phyloP scores from a whole-genome alignment of 768 basidiomycete genomes.

The Naematelia encephala region DNA sequence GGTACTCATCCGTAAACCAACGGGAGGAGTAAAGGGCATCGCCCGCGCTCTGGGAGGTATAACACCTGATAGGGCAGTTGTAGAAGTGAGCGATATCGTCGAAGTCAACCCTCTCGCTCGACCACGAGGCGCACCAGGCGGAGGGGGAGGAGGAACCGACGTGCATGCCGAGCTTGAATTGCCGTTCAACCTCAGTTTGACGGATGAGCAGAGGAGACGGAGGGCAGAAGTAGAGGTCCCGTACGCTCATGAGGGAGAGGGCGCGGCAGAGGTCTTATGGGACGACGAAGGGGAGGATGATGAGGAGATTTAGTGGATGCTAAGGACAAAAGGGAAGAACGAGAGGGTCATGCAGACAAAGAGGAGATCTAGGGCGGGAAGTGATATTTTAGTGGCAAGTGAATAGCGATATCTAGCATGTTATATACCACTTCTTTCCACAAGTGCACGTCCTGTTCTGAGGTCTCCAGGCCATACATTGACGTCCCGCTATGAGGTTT shows the following conservation, averaged over 20 bases:
- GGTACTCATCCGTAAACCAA: slow-evolving; percentile 55
- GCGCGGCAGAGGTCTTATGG: slow-evolving; percentile 32
- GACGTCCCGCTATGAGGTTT: too few relatives aligned
- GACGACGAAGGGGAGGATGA: slow-evolving; percentile 39
- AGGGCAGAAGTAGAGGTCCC: slow-evolving; percentile 81
- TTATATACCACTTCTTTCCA: too few relatives aligned
- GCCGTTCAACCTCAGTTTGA: slow-evolving; percentile 86
- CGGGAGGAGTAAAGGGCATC: slow-evolving; percentile 46
- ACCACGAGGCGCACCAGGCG: neutral
- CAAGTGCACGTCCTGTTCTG: too few relatives aligned
- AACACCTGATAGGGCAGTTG: neutral
- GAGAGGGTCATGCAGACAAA: neutral
- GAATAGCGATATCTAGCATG: too few relatives aligned
- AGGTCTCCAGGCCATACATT: too few relatives aligned
- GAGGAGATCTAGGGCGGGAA: too few relatives aligned
- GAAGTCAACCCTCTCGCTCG: slow-evolving; percentile 56
- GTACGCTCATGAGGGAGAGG: slow-evolving; percentile 77
- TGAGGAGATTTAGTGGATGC: slow-evolving; percentile 23
- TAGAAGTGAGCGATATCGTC: slow-evolving; percentile 38
- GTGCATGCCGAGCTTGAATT: slow-evolving; percentile 64
- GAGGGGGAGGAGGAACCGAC: slow-evolving; percentile 22
- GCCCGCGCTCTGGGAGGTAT: slow-evolving; percentile 35
- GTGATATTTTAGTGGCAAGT: too few relatives aligned
- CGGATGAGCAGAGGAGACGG: slow-evolving; percentile 72
- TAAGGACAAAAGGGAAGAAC: too few relatives aligned